A percentile compares a stretch with the other conserved stretches of the same genome.
These are phyloP conservation scores for Penicillium longicatenatum DNA, from an alignment of 495 filamentous ascomycete species.

Conservation along the genomic window DNA sequence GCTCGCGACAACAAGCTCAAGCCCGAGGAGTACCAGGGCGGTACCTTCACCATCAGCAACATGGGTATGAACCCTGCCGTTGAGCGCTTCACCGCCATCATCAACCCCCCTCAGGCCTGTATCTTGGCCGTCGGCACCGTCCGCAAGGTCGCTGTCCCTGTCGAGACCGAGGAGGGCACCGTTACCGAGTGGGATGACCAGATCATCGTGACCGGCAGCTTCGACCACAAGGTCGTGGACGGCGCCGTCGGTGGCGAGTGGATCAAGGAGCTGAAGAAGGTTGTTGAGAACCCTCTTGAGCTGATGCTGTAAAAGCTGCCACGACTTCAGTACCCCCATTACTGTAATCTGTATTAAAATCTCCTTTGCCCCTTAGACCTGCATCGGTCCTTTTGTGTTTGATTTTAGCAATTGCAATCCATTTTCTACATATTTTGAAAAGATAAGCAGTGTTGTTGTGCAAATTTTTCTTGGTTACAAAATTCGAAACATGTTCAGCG, in stretches of 20 bases:
- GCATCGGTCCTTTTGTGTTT: conserved; percentile 35
- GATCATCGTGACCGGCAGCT: conserved; percentile 90
- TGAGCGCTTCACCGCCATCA: conserved; percentile 97
- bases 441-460: background rate
- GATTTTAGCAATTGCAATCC: conserved; percentile 42
- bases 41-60: conserved; percentile 99
- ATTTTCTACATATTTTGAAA: conserved; percentile 23
- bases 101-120: conserved; percentile 97
- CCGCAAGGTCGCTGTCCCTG: conserved; percentile 90
- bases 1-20: conserved; percentile 97
- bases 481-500: no score
- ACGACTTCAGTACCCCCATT: conserved; percentile 5
- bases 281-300: conserved; percentile 94
- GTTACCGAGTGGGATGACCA: conserved; percentile 93
- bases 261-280: conserved; percentile 96
- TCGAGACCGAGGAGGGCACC: conserved; percentile 80
- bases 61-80: conserved; percentile 99
- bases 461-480: no score
- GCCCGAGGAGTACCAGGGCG: conserved; percentile 98
- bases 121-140: conserved; percentile 95
- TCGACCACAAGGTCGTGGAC: conserved; percentile 95
- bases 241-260: conserved; percentile 97
- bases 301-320: conserved; percentile 69
- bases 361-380: conserved; percentile 31
- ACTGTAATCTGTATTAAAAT: conserved; percentile 52